Conservation (phyloP, 2,329 filamentous ascomycete genomes). For the Fusarium hostae region DNA sequence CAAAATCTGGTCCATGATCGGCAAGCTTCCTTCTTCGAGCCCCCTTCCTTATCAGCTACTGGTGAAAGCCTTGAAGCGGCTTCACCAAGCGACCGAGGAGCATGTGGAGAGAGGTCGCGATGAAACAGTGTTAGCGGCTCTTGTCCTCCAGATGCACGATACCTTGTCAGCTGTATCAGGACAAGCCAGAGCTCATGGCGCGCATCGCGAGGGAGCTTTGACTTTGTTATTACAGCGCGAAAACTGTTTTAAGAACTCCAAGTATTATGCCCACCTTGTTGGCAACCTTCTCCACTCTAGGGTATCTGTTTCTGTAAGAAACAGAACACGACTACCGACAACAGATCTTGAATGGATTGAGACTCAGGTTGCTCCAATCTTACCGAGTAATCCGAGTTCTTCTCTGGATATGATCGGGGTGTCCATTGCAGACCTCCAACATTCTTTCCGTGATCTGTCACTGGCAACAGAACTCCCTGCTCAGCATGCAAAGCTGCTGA, state of each 20-base stretch:
- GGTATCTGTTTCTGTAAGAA: constrained; percentile 2
- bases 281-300: constrained; percentile 28
- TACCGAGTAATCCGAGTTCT: constrained; percentile 19
- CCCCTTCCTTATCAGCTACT: background rate
- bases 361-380: background rate
- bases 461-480: fast-evolving
- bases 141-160: constrained; percentile 28
- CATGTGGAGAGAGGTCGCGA: background rate
- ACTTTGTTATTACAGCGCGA: constrained; percentile 10
- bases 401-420: constrained; percentile 20
- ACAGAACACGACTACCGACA: background rate
- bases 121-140: constrained; percentile 16
- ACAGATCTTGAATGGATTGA: background rate
- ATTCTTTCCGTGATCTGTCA: background rate
- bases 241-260: background rate
- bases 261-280: background rate
- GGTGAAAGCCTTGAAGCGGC: background rate
- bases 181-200: background rate
- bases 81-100: background rate
- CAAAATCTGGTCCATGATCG: constrained; percentile 17
- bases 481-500: fast-evolving
- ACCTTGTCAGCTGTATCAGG: constrained; percentile 16
- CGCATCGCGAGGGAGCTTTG: constrained; percentile 24
- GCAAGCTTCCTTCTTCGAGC: fast-evolving
- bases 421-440: constrained; percentile 1